Conservation (phyloP, 1,139 yeast genomes). For the Hyphopichia wangnamkhiaoensis region DNA sequence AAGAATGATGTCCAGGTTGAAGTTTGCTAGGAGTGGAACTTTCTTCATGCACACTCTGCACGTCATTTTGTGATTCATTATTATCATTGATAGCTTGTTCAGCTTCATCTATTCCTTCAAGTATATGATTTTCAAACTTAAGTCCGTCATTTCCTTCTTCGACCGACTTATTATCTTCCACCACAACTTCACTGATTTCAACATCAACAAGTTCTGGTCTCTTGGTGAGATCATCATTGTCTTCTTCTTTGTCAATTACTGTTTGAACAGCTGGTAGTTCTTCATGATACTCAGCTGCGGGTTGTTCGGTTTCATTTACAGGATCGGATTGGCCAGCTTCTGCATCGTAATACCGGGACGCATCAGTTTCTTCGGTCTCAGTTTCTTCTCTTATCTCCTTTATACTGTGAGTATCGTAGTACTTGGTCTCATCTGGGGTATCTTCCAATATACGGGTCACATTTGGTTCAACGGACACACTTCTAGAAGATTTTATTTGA, state of each 20-base stretch:
- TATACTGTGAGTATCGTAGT: no score
- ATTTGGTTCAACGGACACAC: not conserved
- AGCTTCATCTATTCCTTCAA: not conserved
- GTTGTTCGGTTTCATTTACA: constrained; percentile 8
- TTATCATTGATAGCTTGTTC: constrained; percentile 1
- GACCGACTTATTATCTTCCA: not conserved
- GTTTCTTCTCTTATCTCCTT: no score
- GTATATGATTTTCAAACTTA: not conserved
- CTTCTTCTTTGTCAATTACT: constrained; percentile 20
- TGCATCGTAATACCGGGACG: no score
- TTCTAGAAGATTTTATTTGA: constrained; percentile 3
- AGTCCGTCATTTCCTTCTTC: not conserved
- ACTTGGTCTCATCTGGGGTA: not conserved
- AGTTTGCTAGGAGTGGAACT: no score
- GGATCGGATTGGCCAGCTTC: not conserved
- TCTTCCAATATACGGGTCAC: not conserved
- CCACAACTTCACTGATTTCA: constrained; percentile 6
- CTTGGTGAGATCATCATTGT: not conserved
- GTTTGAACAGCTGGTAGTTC: constrained; percentile 18
- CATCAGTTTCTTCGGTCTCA: no score
- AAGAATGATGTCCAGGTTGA: no score
- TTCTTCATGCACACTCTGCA: no score
- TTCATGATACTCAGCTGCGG: constrained; percentile 13
- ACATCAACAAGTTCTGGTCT: not conserved
- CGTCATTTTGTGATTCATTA: no score